A percentile compares a stretch with the other conserved stretches of the same genome.
phyloP scores from a whole-genome alignment of 192 early-diverging fungal genomes.

The Umbelopsis vinacea region DNA sequence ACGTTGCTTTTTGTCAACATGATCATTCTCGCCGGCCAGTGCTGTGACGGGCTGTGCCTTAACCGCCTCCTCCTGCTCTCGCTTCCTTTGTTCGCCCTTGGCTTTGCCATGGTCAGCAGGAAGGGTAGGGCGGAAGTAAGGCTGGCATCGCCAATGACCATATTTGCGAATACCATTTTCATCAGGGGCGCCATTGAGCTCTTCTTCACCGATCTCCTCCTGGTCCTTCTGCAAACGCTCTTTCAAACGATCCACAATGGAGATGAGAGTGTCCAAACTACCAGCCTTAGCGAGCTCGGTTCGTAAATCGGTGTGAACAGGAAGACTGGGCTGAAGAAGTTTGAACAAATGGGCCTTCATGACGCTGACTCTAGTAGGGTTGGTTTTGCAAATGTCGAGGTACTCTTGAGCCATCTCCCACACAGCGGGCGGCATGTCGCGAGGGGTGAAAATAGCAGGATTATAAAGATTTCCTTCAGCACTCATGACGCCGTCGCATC shows the following conservation, averaged over 20 bases:
- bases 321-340: constrained; percentile 78
- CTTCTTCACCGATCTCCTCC: constrained; percentile 33
- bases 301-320: constrained; percentile 81
- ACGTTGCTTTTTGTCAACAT: constrained; percentile 6
- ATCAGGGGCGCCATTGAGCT: constrained; percentile 41
- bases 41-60: background rate
- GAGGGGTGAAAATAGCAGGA: constrained; percentile 81
- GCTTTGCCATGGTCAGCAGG: constrained; percentile 31
- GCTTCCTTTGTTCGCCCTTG: constrained; percentile 23
- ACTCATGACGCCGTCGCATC: constrained; percentile 93
- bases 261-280: constrained; percentile 63
- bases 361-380: constrained; percentile 65
- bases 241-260: constrained; percentile 62
- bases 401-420: constrained; percentile 91
- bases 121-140: constrained; percentile 55
- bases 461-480: constrained; percentile 89
- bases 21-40: background rate
- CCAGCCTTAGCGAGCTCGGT: constrained; percentile 65
- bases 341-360: constrained; percentile 95
- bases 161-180: constrained; percentile 49
- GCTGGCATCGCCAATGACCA: constrained; percentile 65
- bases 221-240: constrained; percentile 48
- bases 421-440: constrained; percentile 56
- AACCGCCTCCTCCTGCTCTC: constrained; percentile 12
- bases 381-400: constrained; percentile 74